Percentiles rank a stretch among this genome's conserved stretches.
These are phyloP conservation scores for Coffea eugenioides DNA, from an alignment of 257 asterid species.

Conservation along the genomic window DNA sequence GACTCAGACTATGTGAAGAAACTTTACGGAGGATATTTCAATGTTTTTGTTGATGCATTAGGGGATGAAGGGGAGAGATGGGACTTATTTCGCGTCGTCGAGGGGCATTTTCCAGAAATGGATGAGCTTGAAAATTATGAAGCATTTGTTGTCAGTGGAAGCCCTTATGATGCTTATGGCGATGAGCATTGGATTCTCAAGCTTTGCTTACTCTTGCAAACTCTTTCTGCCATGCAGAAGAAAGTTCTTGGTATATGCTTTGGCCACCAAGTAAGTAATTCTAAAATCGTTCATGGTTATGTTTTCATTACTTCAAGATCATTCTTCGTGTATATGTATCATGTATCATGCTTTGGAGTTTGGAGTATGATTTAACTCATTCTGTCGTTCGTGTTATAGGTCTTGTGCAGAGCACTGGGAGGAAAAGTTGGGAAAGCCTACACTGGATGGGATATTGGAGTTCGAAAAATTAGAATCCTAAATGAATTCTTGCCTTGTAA, in stretches of 20 bases:
- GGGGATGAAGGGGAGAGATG: slow-evolving; percentile 59
- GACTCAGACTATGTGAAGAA: slow-evolving; percentile 68
- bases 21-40: slow-evolving; percentile 54
- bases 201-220: slow-evolving; percentile 51
- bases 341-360: no score
- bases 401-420: slow-evolving; percentile 68
- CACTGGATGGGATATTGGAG: slow-evolving; percentile 80
- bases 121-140: slow-evolving; percentile 43
- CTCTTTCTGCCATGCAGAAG: slow-evolving; percentile 50
- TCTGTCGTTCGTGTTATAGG: slow-evolving; percentile 18
- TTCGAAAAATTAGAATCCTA: slow-evolving; percentile 48
- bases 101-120: slow-evolving; percentile 52
- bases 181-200: slow-evolving; percentile 52
- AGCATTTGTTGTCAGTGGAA: slow-evolving; percentile 68
- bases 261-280: slow-evolving; percentile 56
- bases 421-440: slow-evolving; percentile 58
- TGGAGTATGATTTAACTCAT: neutral
- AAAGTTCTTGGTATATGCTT: slow-evolving; percentile 78
- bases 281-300: neutral
- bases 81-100: slow-evolving; percentile 60
- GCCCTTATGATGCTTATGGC: slow-evolving; percentile 67
- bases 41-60: slow-evolving; percentile 52
- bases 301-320: neutral
- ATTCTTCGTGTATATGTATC: neutral
- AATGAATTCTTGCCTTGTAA: slow-evolving; percentile 37